Base-by-base conservation (phyloP, 208 protist genomes). In the Trypanosoma lewisi region DNA sequence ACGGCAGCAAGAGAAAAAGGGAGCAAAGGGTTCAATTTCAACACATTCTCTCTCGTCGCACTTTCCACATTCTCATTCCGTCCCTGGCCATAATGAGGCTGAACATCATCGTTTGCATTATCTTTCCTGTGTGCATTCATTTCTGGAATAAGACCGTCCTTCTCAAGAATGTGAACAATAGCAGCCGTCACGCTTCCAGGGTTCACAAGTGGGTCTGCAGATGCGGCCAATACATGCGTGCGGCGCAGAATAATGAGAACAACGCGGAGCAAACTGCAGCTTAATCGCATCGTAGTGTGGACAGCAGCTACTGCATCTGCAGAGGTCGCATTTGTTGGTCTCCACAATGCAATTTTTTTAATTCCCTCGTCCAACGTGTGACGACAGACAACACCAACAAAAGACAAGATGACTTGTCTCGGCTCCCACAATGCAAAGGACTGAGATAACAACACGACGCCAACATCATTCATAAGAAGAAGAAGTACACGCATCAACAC, bases 361-460 rank as follows among this genome's bases (percentile, higher is more conserved):
- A 87, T 52, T 4, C 80, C 78, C 33, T 75, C 63, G 0, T 75
- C 39, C 4, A 83, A 62, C 25, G 73, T 31, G 5, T 51, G 44
- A 2, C 66, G 55, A 12, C 61, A 48, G 14, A 86, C 49, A 11
- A 47, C 62, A 1, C 71, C 60, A 12, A 67, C 61, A 45, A 87
- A 73, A 0, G 41, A 51, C 30, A 87, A 25, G 0, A 79, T 31
- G 2, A 63, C 63, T 47, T 87, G 85, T 14, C 78, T 59, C 0
- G 85, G 69, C 28, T 91, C 85, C 12, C 73, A 63, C 44, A 81
- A 79, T 39, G 70, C 67, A 27, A 91, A 68, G 11, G 42, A 25
- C 11, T 67, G 66, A 23, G 73, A 72, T 4, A 91, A 47, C 16
- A 91, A 42, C 0, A 81, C 70, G 0, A 39, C 39, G 16, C 85